phyloP scores from a whole-genome alignment of 2,329 filamentous ascomycete genomes.

The Aspergillus ochraceus region DNA sequence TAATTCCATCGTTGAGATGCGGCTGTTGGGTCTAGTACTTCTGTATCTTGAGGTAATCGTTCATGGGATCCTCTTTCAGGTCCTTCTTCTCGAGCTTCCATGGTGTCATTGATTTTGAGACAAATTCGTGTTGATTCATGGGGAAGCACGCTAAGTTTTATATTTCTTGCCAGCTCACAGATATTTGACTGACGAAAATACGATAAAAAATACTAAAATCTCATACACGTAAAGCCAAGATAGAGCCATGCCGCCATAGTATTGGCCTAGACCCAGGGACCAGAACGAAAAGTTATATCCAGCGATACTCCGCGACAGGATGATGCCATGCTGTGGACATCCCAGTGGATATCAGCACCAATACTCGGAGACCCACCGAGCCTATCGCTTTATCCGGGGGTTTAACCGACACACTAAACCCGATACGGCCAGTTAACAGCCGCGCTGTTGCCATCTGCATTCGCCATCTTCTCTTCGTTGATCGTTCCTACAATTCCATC shows the following conservation, averaged over 20 bases:
- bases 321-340: background rate
- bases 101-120: background rate
- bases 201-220: no score
- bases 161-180: no score
- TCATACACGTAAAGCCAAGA: no score
- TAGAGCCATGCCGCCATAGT: no score
- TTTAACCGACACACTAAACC: background rate
- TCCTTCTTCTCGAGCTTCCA: background rate
- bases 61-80: background rate
- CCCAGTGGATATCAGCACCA: no score
- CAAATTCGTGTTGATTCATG: no score
- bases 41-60: background rate
- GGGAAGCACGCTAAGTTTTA: no score
- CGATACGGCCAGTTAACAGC: background rate
- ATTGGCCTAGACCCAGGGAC: background rate
- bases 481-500: background rate
- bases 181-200: no score
- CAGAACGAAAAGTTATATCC: no score
- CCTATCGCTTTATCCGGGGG: background rate
- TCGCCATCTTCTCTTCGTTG: background rate
- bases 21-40: background rate
- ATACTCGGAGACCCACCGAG: background rate
- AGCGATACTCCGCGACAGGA: no score
- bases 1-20: constrained; percentile 45
- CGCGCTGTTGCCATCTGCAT: background rate